Evolutionary conservation across 179 eudicot genomes (phyloP).

Genomic region (Vitellaria paradoxa): DNA sequence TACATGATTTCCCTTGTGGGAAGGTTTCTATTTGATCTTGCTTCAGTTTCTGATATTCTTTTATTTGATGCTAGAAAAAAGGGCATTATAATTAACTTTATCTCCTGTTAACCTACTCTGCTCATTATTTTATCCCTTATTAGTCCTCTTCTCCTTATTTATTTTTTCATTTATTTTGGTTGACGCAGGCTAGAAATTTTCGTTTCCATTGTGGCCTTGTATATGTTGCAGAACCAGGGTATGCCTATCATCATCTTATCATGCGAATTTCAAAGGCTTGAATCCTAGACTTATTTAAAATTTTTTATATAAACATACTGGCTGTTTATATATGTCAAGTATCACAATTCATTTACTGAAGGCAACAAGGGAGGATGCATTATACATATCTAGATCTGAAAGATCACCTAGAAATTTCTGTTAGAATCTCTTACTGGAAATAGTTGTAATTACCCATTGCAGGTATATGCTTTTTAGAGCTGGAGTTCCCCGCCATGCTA

Average conservation of each 20-base stretch:
- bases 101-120: background rate
- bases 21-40: background rate
- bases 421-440: background rate
- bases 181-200: constrained; percentile 88
- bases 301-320: background rate
- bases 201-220: constrained; percentile 95
- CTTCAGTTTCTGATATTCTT: background rate
- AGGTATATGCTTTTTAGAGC: constrained; percentile 94
- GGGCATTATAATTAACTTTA: background rate
- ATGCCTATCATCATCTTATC: constrained; percentile 23
- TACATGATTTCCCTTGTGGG: background rate
- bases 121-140: background rate
- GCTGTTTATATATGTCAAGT: background rate
- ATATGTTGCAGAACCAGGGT: constrained; percentile 98
- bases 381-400: background rate
- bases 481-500: constrained; percentile 97
- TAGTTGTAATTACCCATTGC: constrained; percentile 13
- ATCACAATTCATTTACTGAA: background rate
- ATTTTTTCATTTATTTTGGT: constrained; percentile 2
- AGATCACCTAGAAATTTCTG: background rate
- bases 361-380: constrained; percentile 2
- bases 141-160: constrained; percentile 5
- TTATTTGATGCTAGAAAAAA: background rate
- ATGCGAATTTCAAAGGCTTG: background rate
- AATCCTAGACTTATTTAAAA: background rate